Base-by-base conservation (phyloP, 352 stramenopile genomes). In the Phytophthora multivora region DNA sequence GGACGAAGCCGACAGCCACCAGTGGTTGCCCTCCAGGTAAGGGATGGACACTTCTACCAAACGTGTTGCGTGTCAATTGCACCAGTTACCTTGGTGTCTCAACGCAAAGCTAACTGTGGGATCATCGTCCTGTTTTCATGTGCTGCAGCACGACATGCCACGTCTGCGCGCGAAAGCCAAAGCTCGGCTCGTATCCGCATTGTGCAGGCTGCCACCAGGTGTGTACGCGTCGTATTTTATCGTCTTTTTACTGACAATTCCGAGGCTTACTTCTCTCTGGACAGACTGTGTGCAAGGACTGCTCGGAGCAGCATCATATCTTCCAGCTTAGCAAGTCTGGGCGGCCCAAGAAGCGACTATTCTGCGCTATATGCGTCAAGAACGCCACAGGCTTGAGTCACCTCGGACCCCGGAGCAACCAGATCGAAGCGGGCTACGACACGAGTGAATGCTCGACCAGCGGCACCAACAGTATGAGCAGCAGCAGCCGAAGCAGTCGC, bases 241-340 rank as follows among this genome's bases (percentile, higher is more conserved):
- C 23, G 4, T 23, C 0, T 16, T 19, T 43, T 54, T 16, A 33
- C 28, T 30, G 30, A 8, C 30, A 15, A n/a, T 19, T 48, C 16
- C 33, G n/a, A 46, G 26, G 15, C 21, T 23, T 26, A 9, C 21
- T 19, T 59, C 30, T 19, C 11, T 55, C 36, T 47, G 12, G 5
- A 40, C 31, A 84, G 69, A 76, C 50, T 33, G 64, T 74, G 9
- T 84, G 75, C 53, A 75, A 73, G 57, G 54, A 66, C 18, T 84
- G 75, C 54, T 73, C 70, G 5, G 42, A 62, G 11, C 48, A 69
- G 28, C 55, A 70, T 10, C 40, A 55, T 47, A 63, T 75, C 36
- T 80, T 77, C 65, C 33, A 61, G 52, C 50, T 80, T 5, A 56
- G 59, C 33, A 67, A 62, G 51, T 62, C 59, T 9, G 15, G 59